Conservation (phyloP, 768 basidiomycete genomes). For the Stropharia rugosoannulata region DNA sequence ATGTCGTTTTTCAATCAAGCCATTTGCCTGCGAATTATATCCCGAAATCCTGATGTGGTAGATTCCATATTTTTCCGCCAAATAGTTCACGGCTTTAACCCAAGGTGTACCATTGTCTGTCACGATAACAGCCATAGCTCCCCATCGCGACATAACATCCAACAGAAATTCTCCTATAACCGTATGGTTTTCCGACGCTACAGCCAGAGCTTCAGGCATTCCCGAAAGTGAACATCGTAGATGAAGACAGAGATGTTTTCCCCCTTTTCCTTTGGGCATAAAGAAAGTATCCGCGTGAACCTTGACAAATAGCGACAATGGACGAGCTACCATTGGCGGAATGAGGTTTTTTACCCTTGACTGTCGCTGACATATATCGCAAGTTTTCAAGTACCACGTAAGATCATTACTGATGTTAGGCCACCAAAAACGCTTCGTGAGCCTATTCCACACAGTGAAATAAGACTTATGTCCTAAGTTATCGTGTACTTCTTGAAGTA, state of each 20-base stretch:
- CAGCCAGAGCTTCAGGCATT: too few relatives aligned
- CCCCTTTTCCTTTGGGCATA: slow-evolving; percentile 22
- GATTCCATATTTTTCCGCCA: not conserved
- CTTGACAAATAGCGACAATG: slow-evolving; percentile 23
- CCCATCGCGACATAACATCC: slow-evolving; percentile 14
- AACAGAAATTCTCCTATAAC: slow-evolving; percentile 7
- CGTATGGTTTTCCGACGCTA: too few relatives aligned
- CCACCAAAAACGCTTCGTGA: slow-evolving; percentile 20
- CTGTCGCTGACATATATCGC: slow-evolving; percentile 34
- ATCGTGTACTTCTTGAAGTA: slow-evolving; percentile 16
- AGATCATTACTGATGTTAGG: slow-evolving; percentile 22
- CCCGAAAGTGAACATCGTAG: slow-evolving; percentile 1
- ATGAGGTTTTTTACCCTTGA: slow-evolving; percentile 20
- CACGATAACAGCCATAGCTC: slow-evolving; percentile 18
- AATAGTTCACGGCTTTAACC: not conserved
- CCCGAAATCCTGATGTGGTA: not conserved
- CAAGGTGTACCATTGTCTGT: slow-evolving; percentile 11
- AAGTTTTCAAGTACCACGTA: slow-evolving; percentile 26
- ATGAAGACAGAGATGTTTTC: slow-evolving; percentile 13
- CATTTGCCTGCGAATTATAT: not conserved
- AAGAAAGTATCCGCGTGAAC: slow-evolving; percentile 35
- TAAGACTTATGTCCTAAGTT: slow-evolving; percentile 23
- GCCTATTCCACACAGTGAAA: slow-evolving; percentile 12
- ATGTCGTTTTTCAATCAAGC: not conserved
- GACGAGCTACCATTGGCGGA: slow-evolving; percentile 16